These are phyloP conservation scores for Fusarium pilosicola DNA, from an alignment of 2,329 filamentous ascomycete species.

Conservation along the genomic window DNA sequence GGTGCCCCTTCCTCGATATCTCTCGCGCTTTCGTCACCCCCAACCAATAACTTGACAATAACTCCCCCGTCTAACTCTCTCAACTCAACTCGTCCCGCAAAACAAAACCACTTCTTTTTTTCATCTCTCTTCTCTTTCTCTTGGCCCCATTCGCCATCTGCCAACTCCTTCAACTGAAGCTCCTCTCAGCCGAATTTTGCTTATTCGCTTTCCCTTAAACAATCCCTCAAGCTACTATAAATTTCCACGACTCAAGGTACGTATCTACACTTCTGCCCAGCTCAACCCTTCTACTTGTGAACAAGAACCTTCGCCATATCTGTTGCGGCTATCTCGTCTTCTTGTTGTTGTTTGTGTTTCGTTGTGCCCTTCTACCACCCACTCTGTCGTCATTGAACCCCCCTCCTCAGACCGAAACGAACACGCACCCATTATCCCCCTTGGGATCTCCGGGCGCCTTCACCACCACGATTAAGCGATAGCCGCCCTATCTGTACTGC, in stretches of 20 bases:
- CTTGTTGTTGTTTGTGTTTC: slow-evolving; percentile 26
- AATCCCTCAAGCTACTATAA: slow-evolving; percentile 20
- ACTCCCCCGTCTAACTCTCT: slow-evolving; percentile 35
- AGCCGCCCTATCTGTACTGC: slow-evolving; percentile 15
- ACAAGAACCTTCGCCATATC: not conserved
- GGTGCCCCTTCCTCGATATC: slow-evolving; percentile 33
- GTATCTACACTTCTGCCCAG: slow-evolving; percentile 19
- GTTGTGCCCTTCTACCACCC: slow-evolving; percentile 46
- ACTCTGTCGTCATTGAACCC: slow-evolving; percentile 55
- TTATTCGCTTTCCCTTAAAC: slow-evolving; percentile 30
- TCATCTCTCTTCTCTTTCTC: slow-evolving; percentile 39
- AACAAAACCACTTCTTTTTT: slow-evolving; percentile 45
- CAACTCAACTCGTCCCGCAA: slow-evolving; percentile 37
- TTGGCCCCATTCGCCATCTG: slow-evolving; percentile 33
- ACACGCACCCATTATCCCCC: slow-evolving; percentile 37
- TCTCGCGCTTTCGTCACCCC: slow-evolving; percentile 49
- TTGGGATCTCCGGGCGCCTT: slow-evolving; percentile 23
- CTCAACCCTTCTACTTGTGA: not conserved
- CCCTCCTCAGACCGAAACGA: slow-evolving; percentile 37
- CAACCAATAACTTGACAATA: slow-evolving; percentile 37
- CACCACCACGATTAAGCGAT: slow-evolving; percentile 26
- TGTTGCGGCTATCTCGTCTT: slow-evolving; percentile 17
- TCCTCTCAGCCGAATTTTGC: slow-evolving; percentile 29
- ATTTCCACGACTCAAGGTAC: slow-evolving; percentile 36
- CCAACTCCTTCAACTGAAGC: slow-evolving; percentile 33